Evolutionary conservation across 2,329 filamentous ascomycete genomes (phyloP).

Genomic region (Magnaporthiopsis rhizophila): DNA sequence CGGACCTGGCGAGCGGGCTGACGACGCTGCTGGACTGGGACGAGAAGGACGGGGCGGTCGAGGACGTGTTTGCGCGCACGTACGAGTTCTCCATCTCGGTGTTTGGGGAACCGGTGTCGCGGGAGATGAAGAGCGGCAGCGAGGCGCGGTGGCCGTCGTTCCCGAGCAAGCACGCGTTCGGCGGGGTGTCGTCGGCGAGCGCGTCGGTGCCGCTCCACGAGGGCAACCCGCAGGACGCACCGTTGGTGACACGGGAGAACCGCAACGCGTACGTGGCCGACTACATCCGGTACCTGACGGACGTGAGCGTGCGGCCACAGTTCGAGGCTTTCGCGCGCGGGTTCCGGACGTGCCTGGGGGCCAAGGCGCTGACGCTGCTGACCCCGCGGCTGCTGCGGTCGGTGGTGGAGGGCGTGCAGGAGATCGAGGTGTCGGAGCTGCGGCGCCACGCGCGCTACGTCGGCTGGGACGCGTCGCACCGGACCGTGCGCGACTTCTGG

Average conservation of each 20-base stretch:
- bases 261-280: slow-evolving; percentile 71
- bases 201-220: slow-evolving; percentile 16
- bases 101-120: slow-evolving; percentile 48
- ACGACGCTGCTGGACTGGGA: slow-evolving; percentile 68
- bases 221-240: slow-evolving; percentile 45
- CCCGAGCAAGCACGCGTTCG: slow-evolving; percentile 5
- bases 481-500: slow-evolving; percentile 77
- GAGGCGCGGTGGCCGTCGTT: slow-evolving; percentile 15
- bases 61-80: slow-evolving; percentile 73
- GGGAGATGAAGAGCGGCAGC: slow-evolving; percentile 39
- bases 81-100: slow-evolving; percentile 72
- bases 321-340: slow-evolving; percentile 74
- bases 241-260: slow-evolving; percentile 74
- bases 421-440: slow-evolving; percentile 70
- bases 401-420: slow-evolving; percentile 74
- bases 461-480: slow-evolving; percentile 64
- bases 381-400: slow-evolving; percentile 63
- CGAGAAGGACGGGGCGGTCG: slow-evolving; percentile 64
- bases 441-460: slow-evolving; percentile 69
- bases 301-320: slow-evolving; percentile 69
- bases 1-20: slow-evolving; percentile 67
- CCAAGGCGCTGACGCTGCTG: slow-evolving; percentile 64
- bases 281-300: slow-evolving; percentile 77
- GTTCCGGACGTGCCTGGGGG: slow-evolving; percentile 67
- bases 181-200: slow-evolving; percentile 1